Percentiles rank a stretch among this genome's conserved stretches.
phyloP scores from a whole-genome alignment of 2,329 filamentous ascomycete species.

The Penicillium brasilianum region DNA sequence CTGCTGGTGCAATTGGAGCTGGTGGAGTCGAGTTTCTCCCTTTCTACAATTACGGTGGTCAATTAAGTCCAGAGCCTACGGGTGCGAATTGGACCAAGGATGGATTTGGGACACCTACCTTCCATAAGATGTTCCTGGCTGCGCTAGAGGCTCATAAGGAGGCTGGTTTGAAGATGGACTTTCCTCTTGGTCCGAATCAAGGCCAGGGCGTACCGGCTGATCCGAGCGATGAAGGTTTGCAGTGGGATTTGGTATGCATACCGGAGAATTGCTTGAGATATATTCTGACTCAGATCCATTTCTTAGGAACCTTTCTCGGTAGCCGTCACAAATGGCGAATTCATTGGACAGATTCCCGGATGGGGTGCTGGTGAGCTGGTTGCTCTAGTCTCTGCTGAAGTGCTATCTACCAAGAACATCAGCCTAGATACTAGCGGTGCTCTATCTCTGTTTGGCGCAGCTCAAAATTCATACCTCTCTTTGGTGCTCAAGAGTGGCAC shows the following conservation, averaged over 20 bases:
- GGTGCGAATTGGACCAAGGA: constrained; percentile 45
- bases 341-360: constrained; percentile 41
- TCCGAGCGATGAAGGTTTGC: constrained; percentile 41
- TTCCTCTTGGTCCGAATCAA: constrained; percentile 54
- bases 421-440: constrained; percentile 10
- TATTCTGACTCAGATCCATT: neutral
- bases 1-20: constrained; percentile 39
- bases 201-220: constrained; percentile 54
- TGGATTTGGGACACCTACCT: constrained; percentile 48
- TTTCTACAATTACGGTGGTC: constrained; percentile 47
- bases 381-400: constrained; percentile 29
- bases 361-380: constrained; percentile 45
- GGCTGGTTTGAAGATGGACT: constrained; percentile 51
- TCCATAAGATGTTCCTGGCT: constrained; percentile 32
- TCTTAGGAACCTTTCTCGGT: constrained; percentile 17
- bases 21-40: constrained; percentile 49
- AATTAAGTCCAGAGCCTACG: constrained; percentile 12
- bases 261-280: neutral
- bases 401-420: constrained; percentile 22
- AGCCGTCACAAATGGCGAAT: constrained; percentile 33
- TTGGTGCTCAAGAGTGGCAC: constrained; percentile 20
- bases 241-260: constrained; percentile 29
- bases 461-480: constrained; percentile 14
- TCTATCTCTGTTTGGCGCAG: constrained; percentile 4
- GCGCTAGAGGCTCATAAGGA: constrained; percentile 42